Evolutionary conservation across 805 yeast genomes (phyloP), one percentile per base, ranked within the genome.

Genomic region (Candida saitoana): DNA sequence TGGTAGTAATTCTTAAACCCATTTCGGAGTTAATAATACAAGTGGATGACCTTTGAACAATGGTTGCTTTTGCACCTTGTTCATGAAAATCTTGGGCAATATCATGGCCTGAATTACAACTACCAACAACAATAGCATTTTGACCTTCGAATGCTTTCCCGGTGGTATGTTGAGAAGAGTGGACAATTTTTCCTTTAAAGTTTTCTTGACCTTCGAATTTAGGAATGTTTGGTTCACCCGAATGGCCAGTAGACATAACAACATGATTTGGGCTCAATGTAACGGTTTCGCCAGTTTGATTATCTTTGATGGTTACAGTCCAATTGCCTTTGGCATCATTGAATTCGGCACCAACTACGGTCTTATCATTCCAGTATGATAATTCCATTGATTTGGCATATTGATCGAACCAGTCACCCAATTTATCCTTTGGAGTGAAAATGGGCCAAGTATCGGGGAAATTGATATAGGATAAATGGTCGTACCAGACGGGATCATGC

Each of bases 51-150:
- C 77, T 57, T 49, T 71, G 77, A 5, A 71, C 51, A 67, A 71
- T 68, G 4, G 73, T 70, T 1, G 67, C 69, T 5, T 58, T 57
- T 4, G 66, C 68, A 18, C 73, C 75, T 46, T 71, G 71, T 45
- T 71, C 71, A 48, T 62, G 62, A 42, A 70, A 66, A 51, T 71
- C 76, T 41, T 67, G 70, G 29, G 70, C 63, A 36, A 71, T 69
- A 54, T 71, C 76, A 48, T 71, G 76, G 8, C 68, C 72, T 34
- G 74, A 68, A 45, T 68, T 69, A 50, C 76, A 65, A 15, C 74
- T 64, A 36, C 77, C 77, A 41, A 71, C 59, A 25, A 71, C 76
- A 27, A 71, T 39, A 0, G 72, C 75, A 24, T 58, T 67, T 47
- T 71, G 62, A 35, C 73, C 74, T n/a, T 43, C 49, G 55, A 62